Evolutionary conservation across 2,329 filamentous ascomycete species (phyloP), one percentile per base, ranked within the genome.

Genomic region (Nigrospora sphaerica): DNA sequence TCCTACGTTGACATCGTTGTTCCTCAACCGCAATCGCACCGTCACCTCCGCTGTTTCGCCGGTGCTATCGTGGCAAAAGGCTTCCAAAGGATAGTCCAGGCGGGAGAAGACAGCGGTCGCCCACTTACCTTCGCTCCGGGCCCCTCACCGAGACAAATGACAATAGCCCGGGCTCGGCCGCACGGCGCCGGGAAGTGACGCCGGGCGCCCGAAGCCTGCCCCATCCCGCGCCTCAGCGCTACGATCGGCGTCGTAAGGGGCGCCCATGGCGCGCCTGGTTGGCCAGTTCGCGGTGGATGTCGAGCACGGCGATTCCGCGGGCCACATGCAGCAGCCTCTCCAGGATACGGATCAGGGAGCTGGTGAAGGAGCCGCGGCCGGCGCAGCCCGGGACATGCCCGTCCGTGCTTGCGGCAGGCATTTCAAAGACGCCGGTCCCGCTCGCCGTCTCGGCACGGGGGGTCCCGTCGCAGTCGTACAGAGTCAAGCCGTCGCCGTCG

Each of bases 201-300:
- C 19, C 14, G 10, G 46, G 6, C 17, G 18, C 13, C 19, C 13
- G 16, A 11, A 37, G 10, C 19, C 31, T 10, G 7, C 18, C 11
- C 32, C 44, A 6, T 34, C 19, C 11, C 11, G 14, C 12, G 32
- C 3, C 12, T 16, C 10, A 28, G 23, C 6, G 3, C 13, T 3
- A 9, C 13, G 6, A 33, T 36, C 36, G 9, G 12, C 17, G 2
- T 17, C 14, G 17, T 34, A 23, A 28, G 7, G 23, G 23, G 23
- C 23, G 23, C 23, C 23, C 4, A 28, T 10, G 23, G 23, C 4
- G 5, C 23, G 23, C 4, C 23, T 31, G 37, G 16, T 48, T 42
- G 12, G 45, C 19, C 16, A 48, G 37, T 35, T 49, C 33, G 11
- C 39, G 35, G 23, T 49, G 47, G 6, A 49, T 12, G 23, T 49